Percentiles rank a stretch among this genome's conserved stretches.
phyloP scores from a whole-genome alignment of 176 grass and related monocot genomes.

The Zea mays region DNA sequence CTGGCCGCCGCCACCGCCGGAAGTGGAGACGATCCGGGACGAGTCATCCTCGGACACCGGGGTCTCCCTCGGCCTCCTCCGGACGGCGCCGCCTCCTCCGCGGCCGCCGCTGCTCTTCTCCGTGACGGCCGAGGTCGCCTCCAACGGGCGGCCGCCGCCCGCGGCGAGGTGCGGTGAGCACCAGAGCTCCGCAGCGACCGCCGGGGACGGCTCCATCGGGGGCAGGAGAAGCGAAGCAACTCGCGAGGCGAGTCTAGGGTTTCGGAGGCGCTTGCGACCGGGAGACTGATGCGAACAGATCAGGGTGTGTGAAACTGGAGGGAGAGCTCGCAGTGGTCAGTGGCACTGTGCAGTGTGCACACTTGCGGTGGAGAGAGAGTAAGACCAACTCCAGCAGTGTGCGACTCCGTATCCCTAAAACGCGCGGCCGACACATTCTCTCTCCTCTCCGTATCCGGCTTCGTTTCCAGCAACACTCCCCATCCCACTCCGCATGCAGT shows the following conservation, averaged over 20 bases:
- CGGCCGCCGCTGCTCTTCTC: slow-evolving; percentile 61
- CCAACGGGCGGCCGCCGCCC: slow-evolving; percentile 32
- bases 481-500: too few relatives aligned
- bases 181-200: slow-evolving; percentile 47
- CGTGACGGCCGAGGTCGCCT: slow-evolving; percentile 59
- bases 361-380: background rate
- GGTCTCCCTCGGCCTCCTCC: slow-evolving; percentile 41
- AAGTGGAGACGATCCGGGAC: slow-evolving; percentile 73
- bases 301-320: slow-evolving; percentile 37
- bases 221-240: background rate
- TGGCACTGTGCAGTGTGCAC: slow-evolving; percentile 21
- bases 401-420: too few relatives aligned
- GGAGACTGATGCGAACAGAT: slow-evolving; percentile 38
- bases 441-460: too few relatives aligned
- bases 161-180: slow-evolving; percentile 35
- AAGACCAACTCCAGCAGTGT: too few relatives aligned
- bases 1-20: slow-evolving; percentile 43
- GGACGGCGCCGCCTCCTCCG: slow-evolving; percentile 13
- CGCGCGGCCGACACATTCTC: too few relatives aligned
- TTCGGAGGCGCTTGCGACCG: background rate
- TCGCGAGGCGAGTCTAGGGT: slow-evolving; percentile 36
- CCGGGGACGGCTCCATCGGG: slow-evolving; percentile 34
- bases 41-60: slow-evolving; percentile 68
- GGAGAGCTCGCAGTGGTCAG: slow-evolving; percentile 41
- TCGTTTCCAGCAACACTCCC: too few relatives aligned